Conservation (phyloP, 2,329 filamentous ascomycete genomes). For the Boeremia exigua region DNA sequence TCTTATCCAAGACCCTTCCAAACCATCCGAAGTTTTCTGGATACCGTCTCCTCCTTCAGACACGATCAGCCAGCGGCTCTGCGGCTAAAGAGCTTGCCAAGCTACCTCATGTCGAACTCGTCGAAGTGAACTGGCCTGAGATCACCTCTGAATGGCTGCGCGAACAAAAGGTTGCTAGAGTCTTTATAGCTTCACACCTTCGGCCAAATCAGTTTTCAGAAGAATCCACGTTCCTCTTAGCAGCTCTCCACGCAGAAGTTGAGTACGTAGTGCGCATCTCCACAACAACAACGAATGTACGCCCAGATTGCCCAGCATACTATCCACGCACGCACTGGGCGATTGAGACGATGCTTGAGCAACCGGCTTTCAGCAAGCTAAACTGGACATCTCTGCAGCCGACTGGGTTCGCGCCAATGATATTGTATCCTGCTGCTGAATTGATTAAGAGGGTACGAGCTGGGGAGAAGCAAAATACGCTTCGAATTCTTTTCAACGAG, state of each 20-base stretch:
- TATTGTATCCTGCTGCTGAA: constrained; percentile 8
- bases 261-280: constrained; percentile 26
- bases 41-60: constrained; percentile 21
- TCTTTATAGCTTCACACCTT: constrained; percentile 27
- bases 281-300: constrained; percentile 19
- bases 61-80: constrained; percentile 15
- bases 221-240: constrained; percentile 23
- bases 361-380: constrained; percentile 12
- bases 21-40: constrained; percentile 10
- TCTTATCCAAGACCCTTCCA: too few species aligned
- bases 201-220: constrained; percentile 24
- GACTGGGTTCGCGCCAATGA: constrained; percentile 11
- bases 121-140: constrained; percentile 18
- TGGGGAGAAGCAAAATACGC: constrained; percentile 11
- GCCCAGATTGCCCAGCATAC: constrained; percentile 19
- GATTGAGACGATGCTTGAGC: constrained; percentile 18
- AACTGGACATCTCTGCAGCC: constrained; percentile 24
- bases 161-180: constrained; percentile 12
- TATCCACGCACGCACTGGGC: constrained; percentile 25
- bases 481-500: constrained; percentile 9
- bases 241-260: constrained; percentile 17
- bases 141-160: constrained; percentile 22
- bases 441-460: constrained; percentile 14
- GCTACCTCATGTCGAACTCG: constrained; percentile 18
- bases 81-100: constrained; percentile 16